phyloP scores from a whole-genome alignment of 2,329 filamentous ascomycete genomes.

The Verticillium longisporum region DNA sequence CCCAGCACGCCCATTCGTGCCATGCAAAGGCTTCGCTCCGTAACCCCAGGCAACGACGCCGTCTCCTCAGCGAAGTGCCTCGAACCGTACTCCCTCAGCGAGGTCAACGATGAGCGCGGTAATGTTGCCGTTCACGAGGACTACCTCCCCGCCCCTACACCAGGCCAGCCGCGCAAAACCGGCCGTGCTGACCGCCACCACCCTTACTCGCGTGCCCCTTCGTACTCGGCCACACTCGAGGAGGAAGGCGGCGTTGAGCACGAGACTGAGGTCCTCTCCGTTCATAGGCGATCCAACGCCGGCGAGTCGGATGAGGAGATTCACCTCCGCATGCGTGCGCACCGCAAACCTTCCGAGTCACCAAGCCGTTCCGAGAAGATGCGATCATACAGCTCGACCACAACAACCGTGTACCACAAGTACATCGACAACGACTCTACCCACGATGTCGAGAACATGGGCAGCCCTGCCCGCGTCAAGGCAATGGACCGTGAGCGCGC shows the following conservation, averaged over 20 bases:
- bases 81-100: conserved; percentile 78
- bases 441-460: conserved; percentile 65
- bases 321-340: conserved; percentile 66
- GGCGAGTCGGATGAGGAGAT: conserved; percentile 77
- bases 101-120: conserved; percentile 76
- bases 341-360: conserved; percentile 56
- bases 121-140: conserved; percentile 71
- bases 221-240: conserved; percentile 37
- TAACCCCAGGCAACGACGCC: conserved; percentile 68
- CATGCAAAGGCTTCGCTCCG: conserved; percentile 51
- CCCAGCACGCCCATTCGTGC: conserved; percentile 56
- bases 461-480: conserved; percentile 44
- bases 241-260: conserved; percentile 40
- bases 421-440: conserved; percentile 59
- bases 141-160: conserved; percentile 89
- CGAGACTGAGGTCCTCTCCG: conserved; percentile 54
- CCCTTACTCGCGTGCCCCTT: conserved; percentile 56
- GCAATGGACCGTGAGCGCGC: conserved; percentile 44
- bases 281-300: conserved; percentile 54
- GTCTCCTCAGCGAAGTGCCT: conserved; percentile 71
- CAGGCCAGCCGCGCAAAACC: conserved; percentile 89
- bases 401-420: conserved; percentile 59
- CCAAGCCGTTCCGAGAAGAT: conserved; percentile 55
- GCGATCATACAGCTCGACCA: conserved; percentile 70
- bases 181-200: conserved; percentile 71